Evolutionary conservation across 164 flowering plant species (phyloP).

Genomic region (Aristolochia californica): DNA sequence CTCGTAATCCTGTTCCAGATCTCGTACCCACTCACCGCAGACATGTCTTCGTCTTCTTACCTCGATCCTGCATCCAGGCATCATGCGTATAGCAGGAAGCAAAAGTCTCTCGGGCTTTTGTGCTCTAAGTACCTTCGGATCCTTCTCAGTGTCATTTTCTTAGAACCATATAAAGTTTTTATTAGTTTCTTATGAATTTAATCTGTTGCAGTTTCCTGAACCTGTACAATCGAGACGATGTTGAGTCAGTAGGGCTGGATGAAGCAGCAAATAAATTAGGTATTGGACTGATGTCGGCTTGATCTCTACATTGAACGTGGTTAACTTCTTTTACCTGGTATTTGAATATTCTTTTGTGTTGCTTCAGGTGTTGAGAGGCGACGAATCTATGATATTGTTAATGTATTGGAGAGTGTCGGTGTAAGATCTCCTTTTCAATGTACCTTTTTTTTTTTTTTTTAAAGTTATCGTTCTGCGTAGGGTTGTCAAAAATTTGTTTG

Average conservation of each 20-base stretch:
- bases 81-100: conserved; percentile 63
- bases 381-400: conserved; percentile 94
- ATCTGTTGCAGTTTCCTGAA: conserved; percentile 49
- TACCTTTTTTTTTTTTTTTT: not conserved
- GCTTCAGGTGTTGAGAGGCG: conserved; percentile 85
- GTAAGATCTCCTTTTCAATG: conserved; percentile 25
- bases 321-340: not conserved
- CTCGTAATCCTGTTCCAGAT: not conserved
- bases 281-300: conserved; percentile 6
- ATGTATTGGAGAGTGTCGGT: conserved; percentile 92
- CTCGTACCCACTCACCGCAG: not conserved
- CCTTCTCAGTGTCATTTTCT: not conserved
- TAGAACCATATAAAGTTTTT: not conserved
- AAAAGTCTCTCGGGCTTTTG: conserved; percentile 81
- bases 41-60: conserved; percentile 5
- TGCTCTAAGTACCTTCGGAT: conserved; percentile 70
- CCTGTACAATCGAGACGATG: conserved; percentile 65
- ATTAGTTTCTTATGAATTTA: not conserved
- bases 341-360: not conserved
- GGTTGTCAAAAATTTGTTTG: not conserved
- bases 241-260: conserved; percentile 67
- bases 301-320: too few relatives aligned
- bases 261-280: conserved; percentile 78
- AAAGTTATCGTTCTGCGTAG: not conserved
- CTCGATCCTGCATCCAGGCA: conserved; percentile 21